Evolutionary conservation across 140 eudicot species (phyloP).

Genomic region (Bidens hawaiensis): DNA sequence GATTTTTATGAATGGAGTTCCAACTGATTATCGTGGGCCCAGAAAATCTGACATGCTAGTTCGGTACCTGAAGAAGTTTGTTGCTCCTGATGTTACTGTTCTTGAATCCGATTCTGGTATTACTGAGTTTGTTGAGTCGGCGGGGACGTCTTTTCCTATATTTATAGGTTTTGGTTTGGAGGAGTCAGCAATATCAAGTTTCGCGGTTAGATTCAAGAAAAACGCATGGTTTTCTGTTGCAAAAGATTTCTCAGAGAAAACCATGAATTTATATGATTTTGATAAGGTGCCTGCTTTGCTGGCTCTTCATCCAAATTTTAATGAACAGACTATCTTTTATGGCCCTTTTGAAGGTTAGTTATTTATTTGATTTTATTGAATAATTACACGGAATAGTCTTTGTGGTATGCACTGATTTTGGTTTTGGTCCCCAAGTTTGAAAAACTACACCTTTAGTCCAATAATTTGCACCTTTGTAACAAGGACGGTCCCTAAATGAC

Average conservation of each 20-base stretch:
- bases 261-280: conserved; percentile 68
- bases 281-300: conserved; percentile 85
- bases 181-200: conserved; percentile 57
- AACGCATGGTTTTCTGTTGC: conserved; percentile 99
- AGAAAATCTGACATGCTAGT: conserved; percentile 80
- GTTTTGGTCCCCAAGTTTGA: too few species aligned
- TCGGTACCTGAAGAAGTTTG: conserved; percentile 69
- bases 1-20: conserved; percentile 88
- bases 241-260: conserved; percentile 70
- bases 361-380: conserved; percentile 1
- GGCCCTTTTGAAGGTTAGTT: conserved; percentile 97
- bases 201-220: conserved; percentile 78
- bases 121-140: conserved; percentile 61
- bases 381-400: too few species aligned
- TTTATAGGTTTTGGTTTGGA: conserved; percentile 81
- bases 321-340: conserved; percentile 68
- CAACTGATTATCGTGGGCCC: conserved; percentile 81
- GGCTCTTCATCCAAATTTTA: conserved; percentile 64
- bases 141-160: conserved; percentile 73
- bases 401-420: too few species aligned
- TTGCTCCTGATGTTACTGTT: conserved; percentile 84
- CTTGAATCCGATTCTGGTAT: conserved; percentile 75
- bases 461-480: too few species aligned
- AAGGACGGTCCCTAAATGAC: too few species aligned
- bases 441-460: too few species aligned